Evolutionary conservation across 2,329 filamentous ascomycete species (phyloP), one percentile per base, ranked within the genome.

Genomic region (Ophiosphaerella herpotricha): DNA sequence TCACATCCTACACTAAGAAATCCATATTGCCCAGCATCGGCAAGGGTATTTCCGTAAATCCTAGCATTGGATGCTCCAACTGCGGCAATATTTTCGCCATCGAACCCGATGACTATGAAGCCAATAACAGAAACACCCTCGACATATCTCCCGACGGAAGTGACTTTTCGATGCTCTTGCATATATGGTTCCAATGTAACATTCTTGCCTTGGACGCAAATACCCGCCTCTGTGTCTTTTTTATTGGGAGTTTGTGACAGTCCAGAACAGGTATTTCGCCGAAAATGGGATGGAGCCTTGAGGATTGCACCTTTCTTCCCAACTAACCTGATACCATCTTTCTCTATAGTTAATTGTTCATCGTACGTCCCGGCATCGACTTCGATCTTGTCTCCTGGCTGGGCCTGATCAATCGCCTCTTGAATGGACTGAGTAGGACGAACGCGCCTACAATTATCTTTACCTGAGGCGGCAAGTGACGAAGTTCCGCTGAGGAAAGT

Each of bases 21-120:
- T 2, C 74, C 73, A 37, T 76, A 76, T 8, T 49, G 43, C 1
- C 24, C 39, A 1, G 60, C 67, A 41, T 73, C 64, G 8, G 50
- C 50, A 16, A 74, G 48, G 4, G 41, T 67, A 54, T 72, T 74
- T 16, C 52, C 46, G 14, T 35, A 38, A 8, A 74, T 42, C 7
- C 55, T 46, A 23, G 65, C 56, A 36, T 73, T 64, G 36, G 63
- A 48, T 8, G 63, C 70, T 2, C 71, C 74, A 1, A 75, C 36
- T 7, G 75, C 54, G n/a, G 68, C 71, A 21, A 75, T 71, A 44
- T 72, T 74, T 43, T 74, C 53, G 9, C 71, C 74, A 0, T 57
- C 57, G 47, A 74, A 75, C 3, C 60, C 61, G 12, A 47, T 34
- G 14, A 75, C 64, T 0, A 55, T 46, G 47, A 76, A 74, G 3